These are phyloP conservation scores for Helichrysum umbraculigerum DNA, from an alignment of 129 eudicot species.

Conservation along the genomic window DNA sequence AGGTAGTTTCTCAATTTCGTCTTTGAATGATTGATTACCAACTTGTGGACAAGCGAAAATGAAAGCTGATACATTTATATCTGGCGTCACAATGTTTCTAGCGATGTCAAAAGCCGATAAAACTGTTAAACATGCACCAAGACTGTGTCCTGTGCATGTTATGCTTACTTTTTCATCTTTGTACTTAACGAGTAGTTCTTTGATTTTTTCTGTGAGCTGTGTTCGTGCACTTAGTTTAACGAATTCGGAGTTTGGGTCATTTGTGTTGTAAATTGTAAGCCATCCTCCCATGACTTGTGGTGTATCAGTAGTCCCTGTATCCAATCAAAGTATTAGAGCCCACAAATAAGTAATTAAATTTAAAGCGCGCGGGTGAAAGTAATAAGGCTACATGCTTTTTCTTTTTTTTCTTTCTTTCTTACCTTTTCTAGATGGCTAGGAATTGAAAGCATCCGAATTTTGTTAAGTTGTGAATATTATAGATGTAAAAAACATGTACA, in stretches of 20 bases:
- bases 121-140: conserved; percentile 32
- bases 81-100: conserved; percentile 14
- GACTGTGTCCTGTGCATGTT: conserved; percentile 36
- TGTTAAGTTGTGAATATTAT: too few species aligned
- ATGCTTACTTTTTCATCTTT: conserved; percentile 33
- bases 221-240: conserved; percentile 30
- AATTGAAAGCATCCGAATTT: too few species aligned
- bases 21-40: conserved; percentile 29
- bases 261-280: conserved; percentile 29
- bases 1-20: conserved; percentile 18
- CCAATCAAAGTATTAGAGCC: neutral
- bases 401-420: too few species aligned
- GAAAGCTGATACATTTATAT: conserved; percentile 25
- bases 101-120: conserved; percentile 36
- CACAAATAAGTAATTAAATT: neutral
- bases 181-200: conserved; percentile 16
- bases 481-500: too few species aligned
- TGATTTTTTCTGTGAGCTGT: conserved; percentile 20
- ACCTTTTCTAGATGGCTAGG: too few species aligned
- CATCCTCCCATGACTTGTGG: conserved; percentile 33
- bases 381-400: neutral
- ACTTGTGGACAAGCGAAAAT: conserved; percentile 25
- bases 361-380: neutral
- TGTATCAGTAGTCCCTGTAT: neutral
- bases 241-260: conserved; percentile 22